phyloP scores from a whole-genome alignment of 2,329 filamentous ascomycete genomes.

The Furcasterigmium sp. region DNA sequence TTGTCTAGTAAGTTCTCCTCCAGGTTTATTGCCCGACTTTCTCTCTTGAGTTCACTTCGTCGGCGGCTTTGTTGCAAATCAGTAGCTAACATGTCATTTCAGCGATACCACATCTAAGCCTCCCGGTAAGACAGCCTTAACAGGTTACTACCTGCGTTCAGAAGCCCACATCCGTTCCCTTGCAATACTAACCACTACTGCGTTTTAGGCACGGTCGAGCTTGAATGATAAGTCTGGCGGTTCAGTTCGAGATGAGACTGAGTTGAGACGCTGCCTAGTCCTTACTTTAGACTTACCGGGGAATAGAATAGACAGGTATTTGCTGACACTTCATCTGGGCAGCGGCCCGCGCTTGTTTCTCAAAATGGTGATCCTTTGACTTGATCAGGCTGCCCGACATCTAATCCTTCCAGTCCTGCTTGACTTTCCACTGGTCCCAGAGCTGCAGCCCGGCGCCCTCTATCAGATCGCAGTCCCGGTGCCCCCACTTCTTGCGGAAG shows the following conservation, averaged over 20 bases:
- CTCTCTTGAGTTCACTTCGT: neutral
- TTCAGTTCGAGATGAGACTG: too few species aligned
- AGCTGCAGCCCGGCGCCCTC: constrained; percentile 25
- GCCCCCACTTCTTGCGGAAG: constrained; percentile 39
- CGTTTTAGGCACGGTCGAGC: constrained; percentile 66
- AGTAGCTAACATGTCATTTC: neutral
- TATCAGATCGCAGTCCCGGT: constrained; percentile 35
- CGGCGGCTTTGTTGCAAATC: too few species aligned
- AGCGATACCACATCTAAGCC: constrained; percentile 10
- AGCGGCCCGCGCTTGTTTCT: too few species aligned
- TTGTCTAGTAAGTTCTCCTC: constrained; percentile 55
- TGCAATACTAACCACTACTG: constrained; percentile 15
- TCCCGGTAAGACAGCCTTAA: constrained; percentile 4
- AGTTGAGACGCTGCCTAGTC: too few species aligned
- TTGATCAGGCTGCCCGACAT: too few species aligned
- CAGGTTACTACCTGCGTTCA: too few species aligned
- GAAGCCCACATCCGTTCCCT: neutral
- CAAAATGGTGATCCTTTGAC: too few species aligned
- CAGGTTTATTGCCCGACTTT: constrained; percentile 21
- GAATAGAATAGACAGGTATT: too few species aligned
- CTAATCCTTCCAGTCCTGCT: constrained; percentile 27
- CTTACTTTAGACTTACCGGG: too few species aligned
- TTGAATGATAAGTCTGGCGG: constrained; percentile 55
- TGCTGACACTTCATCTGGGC: too few species aligned
- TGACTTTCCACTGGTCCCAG: constrained; percentile 42